These are phyloP conservation scores for Cutaneotrichosporon curvatum DNA, from an alignment of 1,284 basidiomycete genomes.

Conservation along the genomic window DNA sequence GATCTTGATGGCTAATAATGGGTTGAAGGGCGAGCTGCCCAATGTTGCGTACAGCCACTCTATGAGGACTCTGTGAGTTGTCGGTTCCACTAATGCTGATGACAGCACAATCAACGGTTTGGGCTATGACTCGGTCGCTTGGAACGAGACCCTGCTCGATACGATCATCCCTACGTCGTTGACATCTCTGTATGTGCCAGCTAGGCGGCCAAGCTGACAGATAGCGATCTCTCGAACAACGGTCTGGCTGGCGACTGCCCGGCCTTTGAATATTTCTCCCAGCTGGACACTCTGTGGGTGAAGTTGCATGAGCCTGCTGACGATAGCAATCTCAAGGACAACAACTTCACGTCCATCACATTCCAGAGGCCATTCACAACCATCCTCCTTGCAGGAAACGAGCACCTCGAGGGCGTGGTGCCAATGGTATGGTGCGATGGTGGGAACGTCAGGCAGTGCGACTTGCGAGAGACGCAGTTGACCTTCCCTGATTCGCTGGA, in stretches of 20 bases:
- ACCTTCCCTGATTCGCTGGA: neutral
- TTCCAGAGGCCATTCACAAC: neutral
- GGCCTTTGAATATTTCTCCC: constrained; percentile 20
- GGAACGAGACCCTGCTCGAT: too few species aligned
- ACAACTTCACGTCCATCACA: neutral
- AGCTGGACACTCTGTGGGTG: constrained; percentile 32
- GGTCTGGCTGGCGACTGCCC: constrained; percentile 29
- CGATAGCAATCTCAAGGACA: constrained; percentile 1
- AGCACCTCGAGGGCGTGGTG: neutral
- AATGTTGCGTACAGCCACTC: too few species aligned
- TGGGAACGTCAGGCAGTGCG: neutral
- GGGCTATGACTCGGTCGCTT: too few species aligned
- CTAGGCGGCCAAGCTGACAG: neutral
- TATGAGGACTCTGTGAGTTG: too few species aligned
- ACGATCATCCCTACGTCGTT: neutral
- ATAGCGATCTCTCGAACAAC: constrained; percentile 42
- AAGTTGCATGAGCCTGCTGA: neutral
- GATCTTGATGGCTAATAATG: too few species aligned
- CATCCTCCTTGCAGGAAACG: constrained; percentile 2
- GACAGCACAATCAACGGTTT: too few species aligned
- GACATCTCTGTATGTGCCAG: neutral
- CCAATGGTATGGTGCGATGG: neutral
- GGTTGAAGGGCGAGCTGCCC: too few species aligned
- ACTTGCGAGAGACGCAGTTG: neutral
- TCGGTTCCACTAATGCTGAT: too few species aligned